Conservation (phyloP, 768 basidiomycete species). For the Dioszegia crocea region DNA sequence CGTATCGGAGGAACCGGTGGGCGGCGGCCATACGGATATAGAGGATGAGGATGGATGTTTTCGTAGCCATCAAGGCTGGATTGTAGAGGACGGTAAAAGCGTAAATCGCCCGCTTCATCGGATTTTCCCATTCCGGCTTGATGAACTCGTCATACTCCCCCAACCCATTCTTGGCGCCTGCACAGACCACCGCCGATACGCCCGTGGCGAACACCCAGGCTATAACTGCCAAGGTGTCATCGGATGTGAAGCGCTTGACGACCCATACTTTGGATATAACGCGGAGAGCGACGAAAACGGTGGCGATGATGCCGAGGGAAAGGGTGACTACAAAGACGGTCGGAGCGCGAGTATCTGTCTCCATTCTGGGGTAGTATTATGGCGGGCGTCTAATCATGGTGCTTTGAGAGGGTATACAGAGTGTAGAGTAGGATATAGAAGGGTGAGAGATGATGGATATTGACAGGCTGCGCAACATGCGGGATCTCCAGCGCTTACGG, state of each 20-base stretch:
- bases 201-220: conserved; percentile 42
- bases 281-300: conserved; percentile 32
- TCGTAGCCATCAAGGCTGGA: conserved; percentile 45
- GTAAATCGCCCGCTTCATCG: conserved; percentile 25
- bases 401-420: too few relatives aligned
- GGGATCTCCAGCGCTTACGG: too few relatives aligned
- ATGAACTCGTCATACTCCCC: conserved; percentile 26
- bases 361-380: neutral
- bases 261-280: conserved; percentile 39
- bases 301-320: conserved; percentile 34
- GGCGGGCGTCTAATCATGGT: too few relatives aligned
- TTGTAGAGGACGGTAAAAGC: conserved; percentile 45
- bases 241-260: conserved; percentile 23
- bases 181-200: conserved; percentile 24
- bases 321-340: conserved; percentile 43
- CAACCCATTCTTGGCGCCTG: conserved; percentile 29
- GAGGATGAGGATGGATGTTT: conserved; percentile 44
- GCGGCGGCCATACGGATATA: conserved; percentile 42
- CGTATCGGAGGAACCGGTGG: conserved; percentile 36
- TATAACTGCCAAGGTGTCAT: conserved; percentile 36
- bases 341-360: conserved; percentile 18
- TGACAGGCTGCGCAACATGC: too few relatives aligned
- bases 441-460: too few relatives aligned
- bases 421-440: too few relatives aligned
- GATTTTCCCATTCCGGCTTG: conserved; percentile 4